Percentiles rank a stretch among this genome's conserved stretches.
Evolutionary conservation across 352 stramenopile genomes (phyloP).

Genomic region (Plasmopara viticola): DNA sequence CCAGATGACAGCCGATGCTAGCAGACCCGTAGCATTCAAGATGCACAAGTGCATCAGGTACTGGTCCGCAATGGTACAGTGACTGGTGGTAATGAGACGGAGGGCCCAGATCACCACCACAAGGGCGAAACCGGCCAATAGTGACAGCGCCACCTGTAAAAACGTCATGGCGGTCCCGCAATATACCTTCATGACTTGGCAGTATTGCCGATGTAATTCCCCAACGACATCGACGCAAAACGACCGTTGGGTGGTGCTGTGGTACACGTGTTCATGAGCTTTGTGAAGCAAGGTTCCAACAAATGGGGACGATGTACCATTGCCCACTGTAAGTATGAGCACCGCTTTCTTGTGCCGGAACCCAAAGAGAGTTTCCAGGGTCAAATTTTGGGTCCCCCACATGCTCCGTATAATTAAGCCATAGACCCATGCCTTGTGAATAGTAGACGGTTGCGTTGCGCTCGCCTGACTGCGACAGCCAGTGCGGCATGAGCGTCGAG

Average conservation of each 20-base stretch:
- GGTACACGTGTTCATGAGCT: background rate
- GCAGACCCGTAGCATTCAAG: conserved; percentile 40
- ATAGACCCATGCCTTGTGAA: conserved; percentile 70
- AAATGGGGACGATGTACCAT: conserved; percentile 34
- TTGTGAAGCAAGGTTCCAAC: background rate
- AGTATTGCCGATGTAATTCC: conserved; percentile 68
- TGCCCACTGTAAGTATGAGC: conserved; percentile 49
- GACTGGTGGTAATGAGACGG: conserved; percentile 40
- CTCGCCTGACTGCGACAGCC: conserved; percentile 57
- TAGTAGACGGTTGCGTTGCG: conserved; percentile 48
- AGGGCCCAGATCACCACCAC: conserved; percentile 45
- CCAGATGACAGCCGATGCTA: conserved; percentile 47
- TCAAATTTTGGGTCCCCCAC: conserved; percentile 59
- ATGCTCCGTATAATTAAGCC: conserved; percentile 80
- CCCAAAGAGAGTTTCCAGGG: conserved; percentile 72
- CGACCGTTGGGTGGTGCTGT: conserved; percentile 23
- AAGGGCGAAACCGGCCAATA: conserved; percentile 41
- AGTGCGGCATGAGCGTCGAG: conserved; percentile 56
- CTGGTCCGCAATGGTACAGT: conserved; percentile 56
- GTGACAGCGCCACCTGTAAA: conserved; percentile 49
- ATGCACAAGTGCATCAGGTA: conserved; percentile 74
- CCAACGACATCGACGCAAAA: conserved; percentile 51
- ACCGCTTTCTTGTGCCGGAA: conserved; percentile 53
- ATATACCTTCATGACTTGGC: conserved; percentile 64
- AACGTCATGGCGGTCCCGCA: conserved; percentile 52